Evolutionary conservation across 2,329 filamentous ascomycete genomes (phyloP).

Genomic region (Diaporthe humulicola): DNA sequence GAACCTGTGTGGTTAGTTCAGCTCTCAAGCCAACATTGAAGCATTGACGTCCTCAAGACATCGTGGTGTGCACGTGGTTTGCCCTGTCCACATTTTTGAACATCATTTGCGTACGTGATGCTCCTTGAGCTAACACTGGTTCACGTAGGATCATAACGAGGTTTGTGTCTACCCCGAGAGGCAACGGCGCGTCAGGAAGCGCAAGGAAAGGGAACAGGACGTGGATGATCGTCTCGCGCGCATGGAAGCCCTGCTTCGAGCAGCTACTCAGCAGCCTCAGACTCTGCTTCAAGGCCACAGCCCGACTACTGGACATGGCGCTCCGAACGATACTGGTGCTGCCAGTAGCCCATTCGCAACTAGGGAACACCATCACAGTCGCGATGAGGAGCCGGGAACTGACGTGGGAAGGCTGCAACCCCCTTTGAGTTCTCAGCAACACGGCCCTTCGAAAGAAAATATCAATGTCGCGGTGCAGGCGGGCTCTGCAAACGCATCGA

Average conservation of each 20-base stretch:
- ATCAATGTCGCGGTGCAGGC: too few species aligned
- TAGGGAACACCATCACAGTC: too few species aligned
- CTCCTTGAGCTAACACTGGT: background rate
- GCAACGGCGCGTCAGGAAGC: constrained; percentile 12
- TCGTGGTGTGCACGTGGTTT: too few species aligned
- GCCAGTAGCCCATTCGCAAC: background rate
- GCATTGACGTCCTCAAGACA: too few species aligned
- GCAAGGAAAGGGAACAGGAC: constrained; percentile 13
- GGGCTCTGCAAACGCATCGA: too few species aligned
- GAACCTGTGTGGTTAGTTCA: constrained; percentile 18
- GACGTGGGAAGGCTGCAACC: too few species aligned
- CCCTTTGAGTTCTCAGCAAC: too few species aligned
- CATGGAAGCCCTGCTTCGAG: constrained; percentile 17
- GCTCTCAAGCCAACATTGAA: background rate
- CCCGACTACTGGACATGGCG: too few species aligned
- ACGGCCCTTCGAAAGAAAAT: too few species aligned
- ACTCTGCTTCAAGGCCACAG: background rate
- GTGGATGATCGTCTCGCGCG: constrained; percentile 26
- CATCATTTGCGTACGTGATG: too few species aligned
- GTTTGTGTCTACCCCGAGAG: constrained; percentile 21
- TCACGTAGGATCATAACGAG: constrained; percentile 23
- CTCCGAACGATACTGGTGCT: background rate
- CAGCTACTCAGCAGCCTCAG: background rate
- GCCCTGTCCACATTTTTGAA: too few species aligned
- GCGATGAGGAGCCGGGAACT: too few species aligned